Base-by-base conservation (phyloP, 1,284 basidiomycete genomes). In the Boletus hoseneyae region DNA sequence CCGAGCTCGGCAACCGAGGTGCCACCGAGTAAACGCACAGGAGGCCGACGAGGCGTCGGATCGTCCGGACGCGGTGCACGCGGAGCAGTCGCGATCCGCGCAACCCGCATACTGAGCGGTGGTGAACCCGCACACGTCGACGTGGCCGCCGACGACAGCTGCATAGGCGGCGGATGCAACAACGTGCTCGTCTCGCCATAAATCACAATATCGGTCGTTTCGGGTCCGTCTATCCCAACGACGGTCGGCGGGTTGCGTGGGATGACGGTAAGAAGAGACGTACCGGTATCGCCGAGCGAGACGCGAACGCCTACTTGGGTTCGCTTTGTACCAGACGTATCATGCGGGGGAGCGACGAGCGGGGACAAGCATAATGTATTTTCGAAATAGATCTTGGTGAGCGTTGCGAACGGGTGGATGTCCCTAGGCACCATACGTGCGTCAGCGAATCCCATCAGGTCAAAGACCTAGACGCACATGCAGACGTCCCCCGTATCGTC, bases 31-130 rank as follows among this genome's bases (percentile, higher is more conserved):
- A 52, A 63, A 16, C 59, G 57, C 15, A 59, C 53, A 3, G 83
- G 82, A 0, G 84, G 83, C 36, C 76, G 73, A 16, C 87, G 83
- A 8, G 86, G 87, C 2, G 81, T 87, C 0, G 85, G 87, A 53
- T 90, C 87, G 55, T 90, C 87, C 0, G 87, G 87, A 27, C 87
- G 74, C 3, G 87, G 86, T 2, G 54, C 65, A 16, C 54, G 69
- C 30, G 60, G 73, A 0, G 67, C 70, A 21, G 75, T 68, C 8
- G 74, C 70, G 50, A 88, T 74, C 19, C 83, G 78, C 0, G 81
- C 83, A 6, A 83, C 86, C 16, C 73, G 62, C 36, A 88, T 68
- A 32, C 71, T 71, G 13, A 86, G 63, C 2, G 66, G 64, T 18
- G 52, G 61, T 6, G 47, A 44, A 32, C 56, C 48, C 8, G 33